Conservation (phyloP, 257 asterid species). For the Jasminum sambac region DNA sequence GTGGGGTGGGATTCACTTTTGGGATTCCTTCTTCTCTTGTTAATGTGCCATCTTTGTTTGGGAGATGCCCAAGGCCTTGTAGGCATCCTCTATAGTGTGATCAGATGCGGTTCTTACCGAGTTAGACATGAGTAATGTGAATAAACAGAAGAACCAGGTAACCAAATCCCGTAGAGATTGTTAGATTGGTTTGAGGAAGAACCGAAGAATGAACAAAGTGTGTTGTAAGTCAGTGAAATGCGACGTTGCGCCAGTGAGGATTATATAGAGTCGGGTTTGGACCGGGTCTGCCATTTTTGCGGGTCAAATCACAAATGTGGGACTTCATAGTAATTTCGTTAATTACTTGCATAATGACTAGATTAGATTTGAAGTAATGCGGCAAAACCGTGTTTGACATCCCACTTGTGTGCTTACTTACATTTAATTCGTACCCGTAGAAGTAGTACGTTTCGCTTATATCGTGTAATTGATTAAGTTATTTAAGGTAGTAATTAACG, state of each 20-base stretch:
- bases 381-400: too few species aligned
- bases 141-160: not conserved
- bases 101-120: slow-evolving; percentile 1
- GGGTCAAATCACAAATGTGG: not conserved
- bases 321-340: not conserved
- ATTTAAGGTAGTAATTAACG: too few species aligned
- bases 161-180: too few species aligned
- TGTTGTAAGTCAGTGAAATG: not conserved
- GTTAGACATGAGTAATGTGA: not conserved
- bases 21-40: slow-evolving; percentile 15
- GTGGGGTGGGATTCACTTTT: slow-evolving; percentile 16
- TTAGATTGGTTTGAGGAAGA: not conserved
- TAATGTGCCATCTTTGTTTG: slow-evolving; percentile 20
- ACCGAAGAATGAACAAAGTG: not conserved
- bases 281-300: not conserved
- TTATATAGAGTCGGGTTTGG: not conserved
- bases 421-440: too few species aligned
- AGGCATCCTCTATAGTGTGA: slow-evolving; percentile 22
- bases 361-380: too few species aligned
- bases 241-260: not conserved
- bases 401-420: too few species aligned
- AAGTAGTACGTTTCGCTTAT: too few species aligned
- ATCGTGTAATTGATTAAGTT: too few species aligned
- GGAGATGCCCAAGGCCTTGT: slow-evolving; percentile 20
- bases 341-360: not conserved